Evolutionary conservation across 805 yeast species (phyloP).

Genomic region (Starmerella bombi): DNA sequence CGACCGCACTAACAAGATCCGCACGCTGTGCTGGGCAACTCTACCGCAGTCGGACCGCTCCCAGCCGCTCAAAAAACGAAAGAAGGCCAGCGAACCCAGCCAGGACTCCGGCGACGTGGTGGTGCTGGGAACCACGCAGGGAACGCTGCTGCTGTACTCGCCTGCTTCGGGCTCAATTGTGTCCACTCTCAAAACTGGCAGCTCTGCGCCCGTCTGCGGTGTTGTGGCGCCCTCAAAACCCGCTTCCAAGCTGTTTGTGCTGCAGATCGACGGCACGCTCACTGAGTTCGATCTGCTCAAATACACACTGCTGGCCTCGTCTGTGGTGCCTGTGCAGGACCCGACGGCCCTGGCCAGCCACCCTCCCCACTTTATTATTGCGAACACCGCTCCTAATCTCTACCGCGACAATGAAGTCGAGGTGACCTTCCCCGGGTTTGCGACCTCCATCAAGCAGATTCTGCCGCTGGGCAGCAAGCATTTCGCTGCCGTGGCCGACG

Average conservation of each 20-base stretch:
- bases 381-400: slow-evolving; percentile 53
- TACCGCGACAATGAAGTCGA: slow-evolving; percentile 34
- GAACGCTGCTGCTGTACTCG: slow-evolving; percentile 51
- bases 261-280: slow-evolving; percentile 26
- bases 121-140: slow-evolving; percentile 53
- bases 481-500: slow-evolving; percentile 58
- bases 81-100: slow-evolving; percentile 6
- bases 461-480: slow-evolving; percentile 30
- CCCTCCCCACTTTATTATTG: slow-evolving; percentile 34
- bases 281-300: slow-evolving; percentile 48
- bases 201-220: slow-evolving; percentile 5
- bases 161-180: slow-evolving; percentile 50
- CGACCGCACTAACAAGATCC: slow-evolving; percentile 38
- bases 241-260: slow-evolving; percentile 6
- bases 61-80: slow-evolving; percentile 20
- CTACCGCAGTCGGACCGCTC: slow-evolving; percentile 3
- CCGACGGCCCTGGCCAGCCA: neutral
- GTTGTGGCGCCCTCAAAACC: neutral
- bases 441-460: slow-evolving; percentile 48
- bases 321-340: slow-evolving; percentile 6
- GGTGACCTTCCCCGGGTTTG: slow-evolving; percentile 60
- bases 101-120: slow-evolving; percentile 26
- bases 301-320: slow-evolving; percentile 30
- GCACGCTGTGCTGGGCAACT: slow-evolving; percentile 39
- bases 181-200: slow-evolving; percentile 25